A percentile compares a stretch with the other conserved stretches of the same genome.
phyloP scores from a whole-genome alignment of 1,284 basidiomycete species.

The Volvariella surrecta region DNA sequence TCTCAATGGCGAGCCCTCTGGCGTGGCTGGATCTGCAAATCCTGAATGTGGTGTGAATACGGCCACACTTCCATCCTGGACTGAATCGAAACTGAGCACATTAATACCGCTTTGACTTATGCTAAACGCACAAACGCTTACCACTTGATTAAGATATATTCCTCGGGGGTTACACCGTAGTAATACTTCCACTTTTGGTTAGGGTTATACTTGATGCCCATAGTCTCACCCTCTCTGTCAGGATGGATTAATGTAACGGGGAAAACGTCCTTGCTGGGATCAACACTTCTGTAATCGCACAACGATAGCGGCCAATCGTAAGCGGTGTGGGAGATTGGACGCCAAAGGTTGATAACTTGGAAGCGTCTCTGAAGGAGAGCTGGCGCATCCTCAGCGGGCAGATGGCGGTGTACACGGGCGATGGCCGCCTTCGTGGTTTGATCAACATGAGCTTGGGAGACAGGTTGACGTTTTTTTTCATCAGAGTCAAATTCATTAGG shows the following conservation, averaged over 20 bases:
- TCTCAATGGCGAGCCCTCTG: constrained; percentile 30
- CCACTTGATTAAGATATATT: constrained; percentile 63
- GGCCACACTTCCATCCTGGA: constrained; percentile 31
- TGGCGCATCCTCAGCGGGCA: background rate
- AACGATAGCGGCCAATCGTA: constrained; percentile 1
- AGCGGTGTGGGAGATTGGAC: background rate
- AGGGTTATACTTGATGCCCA: background rate
- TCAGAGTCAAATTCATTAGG: constrained; percentile 16
- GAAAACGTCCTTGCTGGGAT: constrained; percentile 1
- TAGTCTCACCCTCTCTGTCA: constrained; percentile 1
- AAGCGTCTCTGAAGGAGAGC: constrained; percentile 27
- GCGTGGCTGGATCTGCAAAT: constrained; percentile 36
- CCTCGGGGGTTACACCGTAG: constrained; percentile 51
- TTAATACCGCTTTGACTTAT: background rate
- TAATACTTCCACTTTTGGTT: constrained; percentile 30
- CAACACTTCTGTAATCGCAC: constrained; percentile 2
- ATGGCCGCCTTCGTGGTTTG: constrained; percentile 29
- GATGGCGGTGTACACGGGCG: constrained; percentile 2
- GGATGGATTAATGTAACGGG: background rate
- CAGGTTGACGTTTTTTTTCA: constrained; percentile 20
- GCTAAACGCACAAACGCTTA: background rate
- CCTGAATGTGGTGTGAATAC: constrained; percentile 40
- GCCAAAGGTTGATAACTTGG: constrained; percentile 58
- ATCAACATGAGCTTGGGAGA: constrained; percentile 8
- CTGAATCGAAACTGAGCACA: constrained; percentile 30